Conservation (phyloP, 2,329 filamentous ascomycete genomes). For the Lachnum nothofagi region DNA sequence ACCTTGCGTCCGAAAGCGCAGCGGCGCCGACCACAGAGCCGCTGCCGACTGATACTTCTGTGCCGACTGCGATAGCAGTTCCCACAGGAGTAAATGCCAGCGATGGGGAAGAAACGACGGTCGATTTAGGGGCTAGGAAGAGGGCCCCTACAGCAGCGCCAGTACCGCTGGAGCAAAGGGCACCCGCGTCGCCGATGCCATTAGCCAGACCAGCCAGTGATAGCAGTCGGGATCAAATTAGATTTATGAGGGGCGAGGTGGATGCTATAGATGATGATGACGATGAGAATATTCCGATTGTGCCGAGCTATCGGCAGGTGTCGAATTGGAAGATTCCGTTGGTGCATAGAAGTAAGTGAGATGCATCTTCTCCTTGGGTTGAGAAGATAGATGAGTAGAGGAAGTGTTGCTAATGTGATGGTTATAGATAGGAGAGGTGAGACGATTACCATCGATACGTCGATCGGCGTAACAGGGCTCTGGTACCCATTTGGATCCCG, state of each 20-base stretch:
- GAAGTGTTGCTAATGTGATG: background rate
- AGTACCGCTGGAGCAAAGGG: too few relatives aligned
- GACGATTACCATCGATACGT: background rate
- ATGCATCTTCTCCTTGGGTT: background rate
- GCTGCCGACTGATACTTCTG: too few relatives aligned
- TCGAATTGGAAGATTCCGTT: background rate
- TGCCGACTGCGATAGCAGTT: too few relatives aligned
- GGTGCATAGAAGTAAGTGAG: too few relatives aligned
- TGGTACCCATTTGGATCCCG: background rate
- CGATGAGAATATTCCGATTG: background rate
- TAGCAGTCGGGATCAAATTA: background rate
- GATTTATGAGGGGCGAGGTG: background rate
- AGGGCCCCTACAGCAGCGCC: too few relatives aligned
- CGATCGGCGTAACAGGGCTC: background rate
- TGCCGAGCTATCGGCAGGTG: background rate
- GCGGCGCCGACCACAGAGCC: too few relatives aligned
- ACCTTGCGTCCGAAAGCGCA: too few relatives aligned
- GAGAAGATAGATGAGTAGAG: background rate
- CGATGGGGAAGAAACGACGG: too few relatives aligned
- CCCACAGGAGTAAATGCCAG: too few relatives aligned
- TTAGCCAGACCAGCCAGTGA: background rate
- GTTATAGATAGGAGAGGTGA: background rate
- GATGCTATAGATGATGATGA: background rate
- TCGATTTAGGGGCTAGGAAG: too few relatives aligned
- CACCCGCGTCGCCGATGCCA: background rate